phyloP scores from a whole-genome alignment of 179 eudicot genomes.

The Spergularia azorica region DNA sequence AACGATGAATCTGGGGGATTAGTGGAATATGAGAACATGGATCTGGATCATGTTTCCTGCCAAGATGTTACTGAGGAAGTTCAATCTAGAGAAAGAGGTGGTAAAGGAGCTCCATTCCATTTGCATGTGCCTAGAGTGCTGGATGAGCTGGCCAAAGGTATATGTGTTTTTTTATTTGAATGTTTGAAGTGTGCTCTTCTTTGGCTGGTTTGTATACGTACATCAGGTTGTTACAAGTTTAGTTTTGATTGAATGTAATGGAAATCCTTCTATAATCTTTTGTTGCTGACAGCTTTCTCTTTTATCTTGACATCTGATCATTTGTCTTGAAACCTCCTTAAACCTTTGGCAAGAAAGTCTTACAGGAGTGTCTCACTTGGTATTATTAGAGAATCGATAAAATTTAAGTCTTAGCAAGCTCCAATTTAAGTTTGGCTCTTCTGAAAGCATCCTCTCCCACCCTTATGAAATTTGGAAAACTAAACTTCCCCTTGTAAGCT shows the following conservation, averaged over 20 bases:
- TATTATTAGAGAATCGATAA: background rate
- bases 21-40: conserved; percentile 74
- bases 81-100: conserved; percentile 51
- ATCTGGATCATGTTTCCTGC: conserved; percentile 58
- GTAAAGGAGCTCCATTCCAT: conserved; percentile 58
- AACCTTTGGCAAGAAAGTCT: background rate
- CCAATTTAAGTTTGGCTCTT: too few species aligned
- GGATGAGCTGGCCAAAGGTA: conserved; percentile 73
- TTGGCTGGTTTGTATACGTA: background rate
- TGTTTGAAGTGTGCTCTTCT: background rate
- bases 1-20: conserved; percentile 44
- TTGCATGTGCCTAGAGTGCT: conserved; percentile 67
- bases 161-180: background rate
- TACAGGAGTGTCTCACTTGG: background rate
- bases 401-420: background rate
- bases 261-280: too few species aligned
- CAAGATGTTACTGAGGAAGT: conserved; percentile 53
- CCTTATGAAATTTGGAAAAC: background rate
- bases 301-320: background rate
- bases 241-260: too few species aligned
- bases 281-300: background rate
- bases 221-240: background rate
- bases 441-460: background rate
- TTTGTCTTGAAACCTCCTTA: background rate
- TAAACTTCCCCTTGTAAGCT: too few species aligned